A percentile compares a stretch with the other conserved stretches of the same genome.
phyloP scores from a whole-genome alignment of 2,329 filamentous ascomycete species.

The Cryphonectria radicalis region DNA sequence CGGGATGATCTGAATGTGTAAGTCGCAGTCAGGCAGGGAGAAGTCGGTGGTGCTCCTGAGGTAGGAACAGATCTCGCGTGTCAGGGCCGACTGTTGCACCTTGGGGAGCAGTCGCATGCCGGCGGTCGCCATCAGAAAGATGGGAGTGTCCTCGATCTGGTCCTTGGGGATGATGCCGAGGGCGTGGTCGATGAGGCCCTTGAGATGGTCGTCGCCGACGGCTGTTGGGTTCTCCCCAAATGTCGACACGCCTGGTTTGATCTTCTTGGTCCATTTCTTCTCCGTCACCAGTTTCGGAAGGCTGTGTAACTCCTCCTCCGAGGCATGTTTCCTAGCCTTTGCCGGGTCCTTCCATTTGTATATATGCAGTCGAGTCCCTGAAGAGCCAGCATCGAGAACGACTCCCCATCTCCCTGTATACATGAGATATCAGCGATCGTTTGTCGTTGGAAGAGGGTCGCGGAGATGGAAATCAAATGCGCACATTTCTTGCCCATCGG shows the following conservation, averaged over 20 bases:
- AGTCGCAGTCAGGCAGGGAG: constrained; percentile 82
- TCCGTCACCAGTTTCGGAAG: constrained; percentile 84
- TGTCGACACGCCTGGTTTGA: constrained; percentile 87
- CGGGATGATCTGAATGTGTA: constrained; percentile 91
- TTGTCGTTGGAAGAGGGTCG: background rate
- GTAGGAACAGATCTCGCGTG: constrained; percentile 82
- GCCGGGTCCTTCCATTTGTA: constrained; percentile 89
- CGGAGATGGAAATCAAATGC: background rate
- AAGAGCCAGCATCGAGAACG: constrained; percentile 96
- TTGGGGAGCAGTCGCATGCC: constrained; percentile 87
- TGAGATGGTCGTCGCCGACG: constrained; percentile 82
- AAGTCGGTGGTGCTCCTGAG: constrained; percentile 78
- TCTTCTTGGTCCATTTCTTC: constrained; percentile 90
- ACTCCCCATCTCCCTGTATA: constrained; percentile 76
- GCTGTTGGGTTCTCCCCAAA: constrained; percentile 78
- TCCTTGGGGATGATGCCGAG: constrained; percentile 75
- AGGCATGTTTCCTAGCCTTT: constrained; percentile 65
- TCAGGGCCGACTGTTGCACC: constrained; percentile 70
- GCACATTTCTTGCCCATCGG: constrained; percentile 32
- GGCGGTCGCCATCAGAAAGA: constrained; percentile 94
- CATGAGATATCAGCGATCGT: constrained; percentile 17
- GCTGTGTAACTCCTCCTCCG: constrained; percentile 62
- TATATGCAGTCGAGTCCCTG: constrained; percentile 91
- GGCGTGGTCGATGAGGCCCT: constrained; percentile 80
- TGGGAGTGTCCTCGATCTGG: constrained; percentile 80